A percentile compares a stretch with the other conserved stretches of the same genome.
phyloP scores from a whole-genome alignment of 768 basidiomycete genomes.

The Psilocybe subaeruginosa region DNA sequence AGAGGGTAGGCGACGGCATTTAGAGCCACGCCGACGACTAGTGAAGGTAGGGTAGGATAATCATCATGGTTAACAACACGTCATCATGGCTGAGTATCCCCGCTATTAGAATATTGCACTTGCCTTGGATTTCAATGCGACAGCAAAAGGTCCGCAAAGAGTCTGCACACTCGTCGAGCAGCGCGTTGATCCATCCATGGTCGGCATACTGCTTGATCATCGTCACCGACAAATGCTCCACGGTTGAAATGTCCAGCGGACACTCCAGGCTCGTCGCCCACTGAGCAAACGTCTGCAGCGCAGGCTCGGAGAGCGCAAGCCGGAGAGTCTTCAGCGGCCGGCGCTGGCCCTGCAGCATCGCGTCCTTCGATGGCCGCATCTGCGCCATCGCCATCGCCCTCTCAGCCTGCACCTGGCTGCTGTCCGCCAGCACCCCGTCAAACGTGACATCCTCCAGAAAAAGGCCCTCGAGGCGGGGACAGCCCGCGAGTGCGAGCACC shows the following conservation, averaged over 20 bases:
- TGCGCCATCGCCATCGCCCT: not conserved
- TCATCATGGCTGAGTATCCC: too few species aligned
- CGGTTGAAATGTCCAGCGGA: not conserved
- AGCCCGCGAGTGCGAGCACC: not conserved
- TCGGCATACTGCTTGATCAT: not conserved
- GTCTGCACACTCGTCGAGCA: not conserved
- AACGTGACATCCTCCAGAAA: not conserved
- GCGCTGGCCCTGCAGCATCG: not conserved
- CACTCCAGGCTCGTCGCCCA: not conserved
- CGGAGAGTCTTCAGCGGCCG: not conserved
- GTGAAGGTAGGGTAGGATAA: not conserved
- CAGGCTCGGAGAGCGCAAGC: not conserved
- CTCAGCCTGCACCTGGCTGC: not conserved
- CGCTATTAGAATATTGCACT: not conserved
- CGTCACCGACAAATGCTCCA: not conserved
- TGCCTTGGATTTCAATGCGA: not conserved
- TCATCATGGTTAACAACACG: too few species aligned
- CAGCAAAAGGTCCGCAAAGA: not conserved
- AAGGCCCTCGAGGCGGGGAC: not conserved
- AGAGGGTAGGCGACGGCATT: not conserved
- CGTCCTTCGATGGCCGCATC: not conserved
- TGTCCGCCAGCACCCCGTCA: not conserved
- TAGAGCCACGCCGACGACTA: not conserved
- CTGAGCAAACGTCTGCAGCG: not conserved
- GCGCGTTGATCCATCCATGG: not conserved